Base-by-base conservation (phyloP, 805 yeast genomes). In the Cyberlindnera mycetangii region DNA sequence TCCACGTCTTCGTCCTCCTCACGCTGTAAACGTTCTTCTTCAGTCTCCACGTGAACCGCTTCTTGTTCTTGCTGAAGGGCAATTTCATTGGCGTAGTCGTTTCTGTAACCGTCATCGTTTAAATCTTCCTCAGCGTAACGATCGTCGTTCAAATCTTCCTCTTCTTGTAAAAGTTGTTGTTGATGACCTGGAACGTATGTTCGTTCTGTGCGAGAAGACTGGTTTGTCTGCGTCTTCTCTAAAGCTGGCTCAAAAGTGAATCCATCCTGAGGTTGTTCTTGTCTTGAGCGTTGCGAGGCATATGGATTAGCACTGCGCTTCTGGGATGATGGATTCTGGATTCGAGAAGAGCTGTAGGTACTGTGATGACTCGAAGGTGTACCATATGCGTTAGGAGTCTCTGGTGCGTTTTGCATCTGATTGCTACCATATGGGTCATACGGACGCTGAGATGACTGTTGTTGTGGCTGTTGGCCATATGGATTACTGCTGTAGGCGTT, bases 1-100 rank as follows among this genome's bases (percentile, higher is more conserved):
- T 88, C 95, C 15, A 92, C 87, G 53, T 88, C 97, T 61, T 86
- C 95, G 51, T 90, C 97, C 50, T 89, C 90, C 47, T 80, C 72
- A 42, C 67, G 67, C 42, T 68, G 55, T 39, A 67, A 69, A 42
- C 70, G 67, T 35, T 57, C 55, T 35, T 55, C 61, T 16, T 53
- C 58, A 7, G 61, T 55, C 35, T 53, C 49, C 17, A 35, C 50
- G 18, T 59, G 47, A 51, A 60, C 48, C 44, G 28, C 52, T 15
- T 39, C 44, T 25, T 64, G 47, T 49, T 62, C 49, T 44, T 61
- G 44, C 65, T 65, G 58, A 58, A 60, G 62, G 17, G 60, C 62
- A 24, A 59, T 65, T 24, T 58, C 64, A 43, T 61, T 62, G 17
- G 44, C 42, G 11, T 60, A 58, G 7, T 53, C 43, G 24, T 53